These are phyloP conservation scores for Didymella lethalis DNA, from an alignment of 2,329 filamentous ascomycete species.

Conservation along the genomic window DNA sequence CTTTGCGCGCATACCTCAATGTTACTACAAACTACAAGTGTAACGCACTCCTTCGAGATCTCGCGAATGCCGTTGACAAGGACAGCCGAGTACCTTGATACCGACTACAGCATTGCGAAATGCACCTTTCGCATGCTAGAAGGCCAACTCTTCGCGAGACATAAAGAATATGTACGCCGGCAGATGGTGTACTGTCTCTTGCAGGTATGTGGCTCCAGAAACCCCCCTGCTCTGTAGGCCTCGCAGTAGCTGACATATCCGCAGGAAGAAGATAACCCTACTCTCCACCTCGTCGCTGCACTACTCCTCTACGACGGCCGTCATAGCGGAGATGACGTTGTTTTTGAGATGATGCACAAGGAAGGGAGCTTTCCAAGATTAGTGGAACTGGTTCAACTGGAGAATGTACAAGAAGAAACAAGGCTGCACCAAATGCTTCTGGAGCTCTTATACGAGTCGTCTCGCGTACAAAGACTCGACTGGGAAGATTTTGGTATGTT, in stretches of 20 bases:
- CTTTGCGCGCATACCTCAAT: slow-evolving; percentile 82
- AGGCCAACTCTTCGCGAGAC: slow-evolving; percentile 74
- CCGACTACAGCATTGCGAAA: slow-evolving; percentile 79
- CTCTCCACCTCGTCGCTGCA: slow-evolving; percentile 82
- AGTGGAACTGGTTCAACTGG: slow-evolving; percentile 78
- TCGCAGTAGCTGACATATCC: slow-evolving; percentile 23
- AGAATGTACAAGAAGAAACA: slow-evolving; percentile 68
- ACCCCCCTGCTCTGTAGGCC: neutral
- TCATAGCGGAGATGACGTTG: slow-evolving; percentile 74
- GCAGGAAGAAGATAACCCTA: slow-evolving; percentile 84
- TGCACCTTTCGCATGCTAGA: slow-evolving; percentile 82
- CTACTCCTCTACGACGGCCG: slow-evolving; percentile 89
- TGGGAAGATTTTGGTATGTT: slow-evolving; percentile 76
- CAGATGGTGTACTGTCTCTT: slow-evolving; percentile 93
- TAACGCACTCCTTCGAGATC: slow-evolving; percentile 40
- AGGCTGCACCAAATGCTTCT: slow-evolving; percentile 81
- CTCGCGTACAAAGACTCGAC: slow-evolving; percentile 82
- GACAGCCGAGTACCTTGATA: slow-evolving; percentile 72
- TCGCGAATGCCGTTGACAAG: slow-evolving; percentile 30
- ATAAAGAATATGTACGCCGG: slow-evolving; percentile 86
- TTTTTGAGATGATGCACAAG: slow-evolving; percentile 85
- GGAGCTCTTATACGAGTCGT: slow-evolving; percentile 95
- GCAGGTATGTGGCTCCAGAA: slow-evolving; percentile 56
- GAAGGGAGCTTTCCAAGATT: slow-evolving; percentile 85
- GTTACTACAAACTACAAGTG: slow-evolving; percentile 77